Base-by-base conservation (phyloP, 208 protist species). In the Leishmania guyanensis region DNA sequence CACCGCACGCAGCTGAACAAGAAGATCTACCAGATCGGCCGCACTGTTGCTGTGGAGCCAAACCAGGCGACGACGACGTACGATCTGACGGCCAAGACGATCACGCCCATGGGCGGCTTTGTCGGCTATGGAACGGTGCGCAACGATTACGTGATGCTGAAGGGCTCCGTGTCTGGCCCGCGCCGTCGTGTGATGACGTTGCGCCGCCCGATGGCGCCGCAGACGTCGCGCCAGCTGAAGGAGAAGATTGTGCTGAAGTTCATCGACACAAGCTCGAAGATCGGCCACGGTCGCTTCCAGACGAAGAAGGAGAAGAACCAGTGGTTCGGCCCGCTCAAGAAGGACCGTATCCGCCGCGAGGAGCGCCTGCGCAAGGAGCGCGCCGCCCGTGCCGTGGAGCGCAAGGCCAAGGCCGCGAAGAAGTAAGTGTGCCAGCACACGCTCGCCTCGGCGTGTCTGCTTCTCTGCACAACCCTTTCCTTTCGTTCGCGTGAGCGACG, bases 31-130 rank as follows among this genome's bases (percentile, higher is more conserved):
- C 91, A 97, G 82, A 94, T 99, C 77, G 99, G 98, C 84, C 95
- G 92, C 86, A 92, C 92, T 78, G 88, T 91, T 54, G 84, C 86
- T 54, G 90, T 93, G 85, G 88, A 91, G 82, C 86, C 89, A 65
- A 90, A 91, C 76, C 92, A 96, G 89, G 99, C 95, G 79, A 96
- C 92, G 33, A 99, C 99, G 68, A 94, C 99, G 69, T 98, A 95
- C 87, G 99, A 99, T 91, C 88, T 99, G 56, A 99, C 99, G 65
- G 93, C 98, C 65, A 99, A 99, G 95, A 87, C 84, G 58, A 99
- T 99, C 95, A 99, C 98, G 79, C 99, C 99, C 62, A 97, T 99
- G 94, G 99, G 99, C 89, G 99, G 99, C 85, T 99, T 99, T 90
- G 93, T 97, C 79, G 98, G 99, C 87, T 99, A 99, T 88, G 99